Evolutionary conservation across 345 rosid genomes (phyloP).

Genomic region (Stellera chamaejasme): DNA sequence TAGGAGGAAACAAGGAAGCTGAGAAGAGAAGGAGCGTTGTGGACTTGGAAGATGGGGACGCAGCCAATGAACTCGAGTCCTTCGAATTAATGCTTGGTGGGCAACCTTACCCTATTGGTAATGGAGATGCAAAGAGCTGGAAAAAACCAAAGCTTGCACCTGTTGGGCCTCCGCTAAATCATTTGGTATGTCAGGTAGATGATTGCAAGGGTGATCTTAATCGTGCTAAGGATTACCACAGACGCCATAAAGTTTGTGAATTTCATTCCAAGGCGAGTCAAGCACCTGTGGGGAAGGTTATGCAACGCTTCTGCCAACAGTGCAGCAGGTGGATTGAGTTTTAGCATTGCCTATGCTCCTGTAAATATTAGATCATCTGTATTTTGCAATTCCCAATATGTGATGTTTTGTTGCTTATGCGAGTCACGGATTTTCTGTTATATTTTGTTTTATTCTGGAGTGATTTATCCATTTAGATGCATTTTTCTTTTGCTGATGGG

Average conservation of each 20-base stretch:
- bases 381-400: background rate
- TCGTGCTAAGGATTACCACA: slow-evolving; percentile 61
- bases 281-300: slow-evolving; percentile 48
- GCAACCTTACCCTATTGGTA: slow-evolving; percentile 26
- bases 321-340: slow-evolving; percentile 52
- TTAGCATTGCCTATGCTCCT: background rate
- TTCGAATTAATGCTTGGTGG: slow-evolving; percentile 50
- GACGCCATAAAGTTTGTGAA: slow-evolving; percentile 68
- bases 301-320: slow-evolving; percentile 82
- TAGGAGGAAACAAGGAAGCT: slow-evolving; percentile 40
- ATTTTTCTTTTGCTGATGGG: slow-evolving; percentile 26
- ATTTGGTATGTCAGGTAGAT: slow-evolving; percentile 63
- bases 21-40: slow-evolving; percentile 47
- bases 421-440: background rate
- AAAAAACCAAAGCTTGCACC: slow-evolving; percentile 44
- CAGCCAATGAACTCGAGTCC: slow-evolving; percentile 25
- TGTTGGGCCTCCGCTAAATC: slow-evolving; percentile 23
- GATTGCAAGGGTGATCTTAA: slow-evolving; percentile 62
- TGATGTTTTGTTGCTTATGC: background rate
- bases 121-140: slow-evolving; percentile 36
- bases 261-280: slow-evolving; percentile 59
- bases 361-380: slow-evolving; percentile 1
- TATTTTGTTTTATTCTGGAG: slow-evolving; percentile 3
- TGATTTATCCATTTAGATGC: slow-evolving; percentile 17
- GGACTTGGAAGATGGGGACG: slow-evolving; percentile 31